Evolutionary conservation across 805 yeast genomes (phyloP).

Genomic region (Teunomyces atbi): DNA sequence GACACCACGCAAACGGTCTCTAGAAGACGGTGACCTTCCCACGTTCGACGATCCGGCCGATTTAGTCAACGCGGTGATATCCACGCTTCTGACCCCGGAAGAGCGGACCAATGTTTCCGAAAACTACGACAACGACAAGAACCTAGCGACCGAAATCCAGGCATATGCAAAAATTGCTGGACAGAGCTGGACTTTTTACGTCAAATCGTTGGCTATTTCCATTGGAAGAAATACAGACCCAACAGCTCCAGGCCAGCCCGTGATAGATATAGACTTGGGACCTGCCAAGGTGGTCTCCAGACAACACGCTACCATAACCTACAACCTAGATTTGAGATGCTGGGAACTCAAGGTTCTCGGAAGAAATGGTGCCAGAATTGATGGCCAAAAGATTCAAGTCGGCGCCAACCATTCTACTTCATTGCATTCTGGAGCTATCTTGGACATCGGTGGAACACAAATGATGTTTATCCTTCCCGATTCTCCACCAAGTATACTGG

Average conservation of each 20-base stretch:
- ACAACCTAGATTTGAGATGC: conserved; percentile 66
- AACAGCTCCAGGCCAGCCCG: conserved; percentile 11
- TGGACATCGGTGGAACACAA: conserved; percentile 96
- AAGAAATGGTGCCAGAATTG: conserved; percentile 90
- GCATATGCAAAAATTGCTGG: conserved; percentile 98
- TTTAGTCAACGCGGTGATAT: conserved; percentile 70
- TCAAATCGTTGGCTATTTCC: conserved; percentile 67
- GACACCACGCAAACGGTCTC: conserved; percentile 30
- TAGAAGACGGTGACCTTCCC: conserved; percentile 24
- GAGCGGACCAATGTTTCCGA: conserved; percentile 72
- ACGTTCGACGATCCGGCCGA: conserved; percentile 59
- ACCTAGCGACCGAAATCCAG: conserved; percentile 75
- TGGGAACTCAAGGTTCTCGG: conserved; percentile 89
- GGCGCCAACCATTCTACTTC: conserved; percentile 52
- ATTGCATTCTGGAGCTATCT: conserved; percentile 80
- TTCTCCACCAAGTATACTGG: conserved; percentile 67
- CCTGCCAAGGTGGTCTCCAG: conserved; percentile 97
- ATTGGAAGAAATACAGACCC: conserved; percentile 81
- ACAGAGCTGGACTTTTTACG: conserved; percentile 89
- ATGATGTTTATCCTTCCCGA: conserved; percentile 99
- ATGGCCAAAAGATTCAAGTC: conserved; percentile 57
- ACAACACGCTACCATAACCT: conserved; percentile 80
- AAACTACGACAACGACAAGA: conserved; percentile 71
- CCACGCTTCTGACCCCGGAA: conserved; percentile 66
- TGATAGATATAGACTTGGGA: conserved; percentile 83